Evolutionary conservation across 2,329 filamentous ascomycete species (phyloP).

Genomic region (Simplicillium aogashimaense): DNA sequence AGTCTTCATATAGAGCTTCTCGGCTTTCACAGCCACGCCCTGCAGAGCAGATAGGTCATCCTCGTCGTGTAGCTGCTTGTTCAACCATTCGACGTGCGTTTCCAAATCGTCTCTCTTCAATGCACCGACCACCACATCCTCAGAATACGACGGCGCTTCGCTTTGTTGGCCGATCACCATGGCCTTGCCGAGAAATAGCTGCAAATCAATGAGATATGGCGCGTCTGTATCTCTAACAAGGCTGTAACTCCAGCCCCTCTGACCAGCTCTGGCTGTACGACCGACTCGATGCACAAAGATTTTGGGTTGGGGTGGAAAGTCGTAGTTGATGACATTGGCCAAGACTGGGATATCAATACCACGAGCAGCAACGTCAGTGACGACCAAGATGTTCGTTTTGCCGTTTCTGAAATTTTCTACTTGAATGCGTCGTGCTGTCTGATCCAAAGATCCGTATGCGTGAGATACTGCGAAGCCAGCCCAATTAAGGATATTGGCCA

Average conservation of each 20-base stretch:
- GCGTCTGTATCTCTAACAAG: constrained; percentile 79
- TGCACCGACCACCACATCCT: constrained; percentile 75
- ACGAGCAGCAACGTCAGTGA: constrained; percentile 91
- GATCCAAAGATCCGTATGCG: constrained; percentile 89
- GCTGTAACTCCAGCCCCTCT: constrained; percentile 91
- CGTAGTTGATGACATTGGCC: constrained; percentile 97
- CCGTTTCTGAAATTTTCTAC: constrained; percentile 83
- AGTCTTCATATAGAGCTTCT: constrained; percentile 85
- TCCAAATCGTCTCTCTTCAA: constrained; percentile 66
- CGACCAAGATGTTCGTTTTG: constrained; percentile 80
- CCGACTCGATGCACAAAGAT: constrained; percentile 95
- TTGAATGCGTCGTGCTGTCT: constrained; percentile 84
- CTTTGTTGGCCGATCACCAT: constrained; percentile 64
- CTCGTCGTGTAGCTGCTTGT: constrained; percentile 66
- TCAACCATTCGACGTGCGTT: constrained; percentile 70
- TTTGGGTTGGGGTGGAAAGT: constrained; percentile 94
- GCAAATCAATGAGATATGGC: constrained; percentile 86
- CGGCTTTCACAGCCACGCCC: constrained; percentile 72
- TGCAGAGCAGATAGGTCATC: constrained; percentile 64
- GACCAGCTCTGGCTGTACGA: constrained; percentile 87
- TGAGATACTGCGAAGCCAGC: constrained; percentile 87
- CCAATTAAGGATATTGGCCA: constrained; percentile 67
- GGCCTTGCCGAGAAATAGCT: constrained; percentile 84
- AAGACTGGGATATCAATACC: constrained; percentile 96
- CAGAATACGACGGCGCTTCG: constrained; percentile 58